Evolutionary conservation across 352 stramenopile species (phyloP).

Genomic region (Phytophthora cryptogea): DNA sequence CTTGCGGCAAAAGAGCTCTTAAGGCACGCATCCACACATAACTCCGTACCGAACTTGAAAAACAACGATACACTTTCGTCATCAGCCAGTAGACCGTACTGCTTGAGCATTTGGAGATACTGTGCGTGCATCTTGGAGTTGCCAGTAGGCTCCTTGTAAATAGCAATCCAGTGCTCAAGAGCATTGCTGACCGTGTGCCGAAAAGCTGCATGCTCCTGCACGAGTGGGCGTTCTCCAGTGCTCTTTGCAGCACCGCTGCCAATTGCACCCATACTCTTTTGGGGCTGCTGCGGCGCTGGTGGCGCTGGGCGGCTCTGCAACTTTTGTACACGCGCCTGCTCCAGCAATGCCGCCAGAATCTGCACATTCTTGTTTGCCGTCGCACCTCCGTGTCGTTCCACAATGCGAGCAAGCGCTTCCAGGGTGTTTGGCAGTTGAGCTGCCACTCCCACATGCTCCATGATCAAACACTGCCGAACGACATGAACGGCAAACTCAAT

Average conservation of each 20-base stretch:
- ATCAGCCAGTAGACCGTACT: constrained; percentile 95
- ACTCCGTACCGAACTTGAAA: constrained; percentile 95
- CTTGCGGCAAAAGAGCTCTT: constrained; percentile 81
- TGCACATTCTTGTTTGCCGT: constrained; percentile 86
- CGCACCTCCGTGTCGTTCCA: constrained; percentile 77
- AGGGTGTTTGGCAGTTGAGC: constrained; percentile 94
- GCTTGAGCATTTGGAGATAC: constrained; percentile 97
- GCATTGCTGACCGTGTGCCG: constrained; percentile 91
- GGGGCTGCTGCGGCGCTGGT: constrained; percentile 12
- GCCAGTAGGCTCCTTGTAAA: constrained; percentile 93
- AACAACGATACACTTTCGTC: constrained; percentile 98
- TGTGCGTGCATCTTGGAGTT: constrained; percentile 96
- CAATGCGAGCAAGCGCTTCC: constrained; percentile 87
- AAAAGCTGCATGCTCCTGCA: constrained; percentile 82
- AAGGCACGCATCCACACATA: constrained; percentile 97
- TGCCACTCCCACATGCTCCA: constrained; percentile 93
- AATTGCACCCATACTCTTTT: constrained; percentile 67
- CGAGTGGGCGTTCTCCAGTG: constrained; percentile 44
- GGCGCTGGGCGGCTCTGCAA: constrained; percentile 29
- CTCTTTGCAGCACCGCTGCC: constrained; percentile 44
- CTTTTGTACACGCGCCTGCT: constrained; percentile 77
- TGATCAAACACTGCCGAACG: constrained; percentile 90
- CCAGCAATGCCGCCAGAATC: constrained; percentile 77
- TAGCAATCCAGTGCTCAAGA: constrained; percentile 98
- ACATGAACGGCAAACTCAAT: constrained; percentile 98